Evolutionary conservation across 192 early-diverging fungal genomes (phyloP), one percentile per base, ranked within the genome.

Genomic region (Diversispora epigaea): DNA sequence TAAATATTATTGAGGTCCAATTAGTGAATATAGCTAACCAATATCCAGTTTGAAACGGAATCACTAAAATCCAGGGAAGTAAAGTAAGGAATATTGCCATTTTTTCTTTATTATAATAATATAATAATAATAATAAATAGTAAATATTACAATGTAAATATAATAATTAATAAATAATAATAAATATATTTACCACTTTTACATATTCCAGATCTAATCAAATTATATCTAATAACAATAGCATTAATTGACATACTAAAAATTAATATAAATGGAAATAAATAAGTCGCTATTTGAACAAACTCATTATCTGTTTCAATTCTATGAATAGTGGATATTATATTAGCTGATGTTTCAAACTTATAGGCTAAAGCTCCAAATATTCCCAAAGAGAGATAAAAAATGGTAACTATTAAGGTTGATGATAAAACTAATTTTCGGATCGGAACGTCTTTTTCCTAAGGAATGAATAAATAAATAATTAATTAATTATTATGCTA

Each of bases 171-270:
- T 47, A 12, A 19, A 8, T 41, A 4, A 14, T 11, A 11, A n/a
- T 32, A 3, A 72, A 19, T 22, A 12, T 44, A 78, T 44, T 71
- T 73, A 86, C 81, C 52, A 73, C 77, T 77, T 47, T 76, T 78
- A 73, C 88, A 82, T 4, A 86, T 15, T 44, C 84, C 76, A 62
- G 82, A 79, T 52, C 85, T 83, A 40, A 87, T 68, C 57, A 91
- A 47, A 68, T 88, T 87, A 46, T 88, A 72, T 41, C 84, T 81
- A 11, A 90, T 79, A 39, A 93, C 87, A 62, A 93, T 91, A 39
- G 89, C 87, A 44, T 84, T 82, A 19, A 93, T 87, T 0, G 92
- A 90, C 74, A 93, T 92, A 17, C 87, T 88, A 6, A 91, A 88
- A 57, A 93, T 73, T 21, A 87, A 80, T 0, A 81, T 85, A 50